Percentiles rank a stretch among this genome's conserved stretches.
Conservation (phyloP, 2,329 filamentous ascomycete species). For the Trichoderma sp. region DNA sequence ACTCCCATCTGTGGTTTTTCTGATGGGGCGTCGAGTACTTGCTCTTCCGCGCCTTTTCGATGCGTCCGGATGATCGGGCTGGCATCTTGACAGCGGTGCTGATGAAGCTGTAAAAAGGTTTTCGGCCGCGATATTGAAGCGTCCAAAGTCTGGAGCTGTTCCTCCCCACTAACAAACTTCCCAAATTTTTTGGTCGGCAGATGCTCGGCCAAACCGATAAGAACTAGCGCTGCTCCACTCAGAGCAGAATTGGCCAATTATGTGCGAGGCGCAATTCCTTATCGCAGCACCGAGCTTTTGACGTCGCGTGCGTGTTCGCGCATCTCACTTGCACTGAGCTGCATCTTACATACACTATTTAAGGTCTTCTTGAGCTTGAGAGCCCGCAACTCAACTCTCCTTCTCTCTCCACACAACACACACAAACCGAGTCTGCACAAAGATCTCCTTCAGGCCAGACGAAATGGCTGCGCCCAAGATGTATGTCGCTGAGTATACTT, state of each 20-base stretch:
- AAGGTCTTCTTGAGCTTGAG: background rate
- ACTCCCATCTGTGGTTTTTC: slow-evolving; percentile 87
- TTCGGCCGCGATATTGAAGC: slow-evolving; percentile 28
- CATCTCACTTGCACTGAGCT: slow-evolving; percentile 19
- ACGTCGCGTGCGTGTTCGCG: slow-evolving; percentile 17
- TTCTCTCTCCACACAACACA: background rate
- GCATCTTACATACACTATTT: background rate
- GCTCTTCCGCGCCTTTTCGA: slow-evolving; percentile 68
- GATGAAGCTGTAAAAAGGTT: slow-evolving; percentile 28
- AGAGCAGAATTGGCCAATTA: slow-evolving; percentile 34
- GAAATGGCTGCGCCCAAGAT: slow-evolving; percentile 52
- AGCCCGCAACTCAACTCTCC: background rate
- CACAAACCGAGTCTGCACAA: background rate
- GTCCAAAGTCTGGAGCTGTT: slow-evolving; percentile 27
- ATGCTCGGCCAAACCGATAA: slow-evolving; percentile 42
- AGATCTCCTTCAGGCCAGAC: background rate
- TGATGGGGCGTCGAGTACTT: slow-evolving; percentile 72
- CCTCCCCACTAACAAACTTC: slow-evolving; percentile 34
- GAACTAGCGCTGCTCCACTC: slow-evolving; percentile 23
- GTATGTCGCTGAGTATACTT: slow-evolving; percentile 36
- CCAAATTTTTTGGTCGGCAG: slow-evolving; percentile 37
- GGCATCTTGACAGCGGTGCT: slow-evolving; percentile 54
- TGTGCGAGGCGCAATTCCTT: slow-evolving; percentile 35
- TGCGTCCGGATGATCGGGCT: slow-evolving; percentile 64
- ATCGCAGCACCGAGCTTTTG: slow-evolving; percentile 27